Base-by-base conservation (phyloP, 495 filamentous ascomycete genomes). In the Aspergillus biplanus region DNA sequence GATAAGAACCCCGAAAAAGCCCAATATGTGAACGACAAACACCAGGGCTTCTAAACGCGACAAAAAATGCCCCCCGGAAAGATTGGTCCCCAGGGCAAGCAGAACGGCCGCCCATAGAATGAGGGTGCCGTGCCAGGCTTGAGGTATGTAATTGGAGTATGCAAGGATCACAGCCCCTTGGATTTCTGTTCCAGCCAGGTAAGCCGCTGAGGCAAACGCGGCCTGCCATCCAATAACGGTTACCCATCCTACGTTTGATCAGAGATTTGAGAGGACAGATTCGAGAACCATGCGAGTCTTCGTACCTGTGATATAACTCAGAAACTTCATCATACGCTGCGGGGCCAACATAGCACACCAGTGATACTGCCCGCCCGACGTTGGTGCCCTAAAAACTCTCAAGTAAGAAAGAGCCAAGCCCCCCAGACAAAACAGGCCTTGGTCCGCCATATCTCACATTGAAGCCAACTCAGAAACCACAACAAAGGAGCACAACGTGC, bases 261-360 rank as follows among this genome's bases (percentile, higher is more conserved):
- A 33, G 21, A 15, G 35, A 13, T 33, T 39, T 27, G 5, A n/a
- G 48, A 37, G 3, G 31, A 31, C 6, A 39, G 48, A 9, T 34
- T 13, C 27, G 37, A 49, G 39, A 16, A 3, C 33, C 5, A 53
- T 32, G 52, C 69, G 6, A 44, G 8, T 4, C 39, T 6, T 44
- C 39, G 18, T 69, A 74, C 81, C 82, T 52, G 79, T 79, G 15
- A 83, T 57, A 60, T 83, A 85, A 50, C 79, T 82, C 18, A 80
- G 55, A 47, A 83, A 74, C 46, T 78, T 77, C 58, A 75, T 72
- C 35, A 56, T 57, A 12, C 60, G 65, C 13, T 53, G 63, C 3
- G 82, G 76, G 1, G 83, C 80, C n/a, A 85, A 67, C 73, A 82
- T 81, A 1, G 79, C 78, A 9, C 75, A 76, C 83, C 82, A 85